phyloP scores from a whole-genome alignment of 2,329 filamentous ascomycete genomes.

The Neonectria ditissima region DNA sequence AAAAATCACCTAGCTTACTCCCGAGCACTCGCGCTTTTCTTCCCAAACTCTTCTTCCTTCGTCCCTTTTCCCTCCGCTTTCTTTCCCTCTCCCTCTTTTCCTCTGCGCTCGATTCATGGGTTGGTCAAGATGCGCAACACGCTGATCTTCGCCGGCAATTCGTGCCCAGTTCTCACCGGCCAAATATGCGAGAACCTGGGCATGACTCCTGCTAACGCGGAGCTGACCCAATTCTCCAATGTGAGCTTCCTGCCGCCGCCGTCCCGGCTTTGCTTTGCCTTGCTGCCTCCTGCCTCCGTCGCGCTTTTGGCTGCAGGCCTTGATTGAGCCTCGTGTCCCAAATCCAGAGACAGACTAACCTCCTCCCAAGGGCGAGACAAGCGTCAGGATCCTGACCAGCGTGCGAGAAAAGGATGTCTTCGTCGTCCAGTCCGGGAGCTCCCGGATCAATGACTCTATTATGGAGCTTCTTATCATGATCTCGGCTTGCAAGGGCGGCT shows the following conservation, averaged over 20 bases:
- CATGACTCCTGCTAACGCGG: slow-evolving; percentile 72
- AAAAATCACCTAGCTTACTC: slow-evolving; percentile 43
- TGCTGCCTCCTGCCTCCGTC: slow-evolving; percentile 8
- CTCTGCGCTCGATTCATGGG: slow-evolving; percentile 39
- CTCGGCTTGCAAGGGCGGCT: slow-evolving; percentile 96
- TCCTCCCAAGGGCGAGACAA: slow-evolving; percentile 71
- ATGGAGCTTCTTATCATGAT: slow-evolving; percentile 99
- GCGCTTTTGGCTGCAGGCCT: slow-evolving; percentile 7
- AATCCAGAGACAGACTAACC: slow-evolving; percentile 34
- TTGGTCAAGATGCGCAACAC: slow-evolving; percentile 70
- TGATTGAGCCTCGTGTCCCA: slow-evolving; percentile 2
- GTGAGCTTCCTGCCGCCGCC: slow-evolving; percentile 58
- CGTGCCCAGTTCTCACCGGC: slow-evolving; percentile 72
- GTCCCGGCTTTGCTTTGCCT: slow-evolving; percentile 24
- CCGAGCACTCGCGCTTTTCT: slow-evolving; percentile 35
- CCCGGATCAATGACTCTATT: slow-evolving; percentile 97
- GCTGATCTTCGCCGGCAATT: slow-evolving; percentile 75
- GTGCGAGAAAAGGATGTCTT: slow-evolving; percentile 99
- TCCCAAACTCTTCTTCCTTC: slow-evolving; percentile 32
- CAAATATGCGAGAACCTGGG: slow-evolving; percentile 77
- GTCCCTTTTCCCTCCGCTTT: slow-evolving; percentile 29
- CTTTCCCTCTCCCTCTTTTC: slow-evolving; percentile 42
- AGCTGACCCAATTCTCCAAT: slow-evolving; percentile 78
- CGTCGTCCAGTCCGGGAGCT: slow-evolving; percentile 96
- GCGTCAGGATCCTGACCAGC: slow-evolving; percentile 75